Base-by-base conservation (phyloP, 2,329 filamentous ascomycete species). In the Epicoccum sorghinum region DNA sequence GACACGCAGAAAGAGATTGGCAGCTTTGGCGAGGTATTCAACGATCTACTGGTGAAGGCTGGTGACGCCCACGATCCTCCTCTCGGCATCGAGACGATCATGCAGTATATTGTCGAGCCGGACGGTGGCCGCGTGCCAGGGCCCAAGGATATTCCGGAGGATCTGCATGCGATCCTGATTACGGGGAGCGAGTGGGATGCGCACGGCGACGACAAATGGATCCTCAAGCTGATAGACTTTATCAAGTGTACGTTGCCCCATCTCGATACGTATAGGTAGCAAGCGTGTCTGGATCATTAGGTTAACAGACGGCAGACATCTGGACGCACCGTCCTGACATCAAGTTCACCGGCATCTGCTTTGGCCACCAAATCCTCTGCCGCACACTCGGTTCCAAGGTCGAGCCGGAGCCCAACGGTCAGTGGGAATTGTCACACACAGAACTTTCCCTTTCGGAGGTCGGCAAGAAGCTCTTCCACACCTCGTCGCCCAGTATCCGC, bases 1-100 rank as follows among this genome's bases (percentile, higher is more conserved):
- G 76, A 83, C 7, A 84, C 81, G 1, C 67, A 79, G 40, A 64
- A 74, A 14, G 74, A 79, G 40, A 76, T 72, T n/a, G 83, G 83
- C 12, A 77, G 77, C 5, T 86, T 85, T 61, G 82, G 82, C 7
- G 72, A 83, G 36, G 80, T 86, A 23, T 66, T 86, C 8, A 76
- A 84, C 55, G 60, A 75, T 1, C 77, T 84, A 35, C 83, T 86
- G 57, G 70, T 75, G 22, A 69, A 75, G 30, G 83, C 83, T 2
- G 84, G 84, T 3, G 68, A 75, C 22, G 73, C 74, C 2, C 83
- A 86, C 56, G 72, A 81, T 24, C 84, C 84, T 2, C 79, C 79
- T 0, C 71, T 86, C 0, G 80, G 78, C 5, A 77, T 86, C 24
- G 79, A 84, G 63, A 84, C 82, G 1, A 77, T 80, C 23, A 81